Conservation (phyloP, 106 monocot species). For the Dendrobium officinale region DNA sequence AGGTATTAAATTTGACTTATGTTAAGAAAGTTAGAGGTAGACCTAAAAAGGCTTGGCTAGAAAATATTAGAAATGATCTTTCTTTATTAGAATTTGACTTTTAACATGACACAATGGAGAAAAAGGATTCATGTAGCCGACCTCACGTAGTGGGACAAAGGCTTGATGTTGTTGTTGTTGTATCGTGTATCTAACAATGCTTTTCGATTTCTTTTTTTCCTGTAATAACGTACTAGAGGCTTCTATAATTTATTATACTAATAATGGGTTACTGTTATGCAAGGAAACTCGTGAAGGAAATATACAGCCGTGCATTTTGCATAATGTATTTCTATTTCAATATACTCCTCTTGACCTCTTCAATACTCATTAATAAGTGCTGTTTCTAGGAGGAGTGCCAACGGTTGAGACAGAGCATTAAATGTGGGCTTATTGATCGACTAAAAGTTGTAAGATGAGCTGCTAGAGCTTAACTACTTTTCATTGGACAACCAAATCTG, state of each 20-base stretch:
- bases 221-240: background rate
- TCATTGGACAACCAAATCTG: background rate
- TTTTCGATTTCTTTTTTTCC: background rate
- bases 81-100: too few species aligned
- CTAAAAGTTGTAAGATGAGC: conserved; percentile 71
- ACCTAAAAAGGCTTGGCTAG: too few species aligned
- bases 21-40: too few species aligned
- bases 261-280: background rate
- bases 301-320: background rate
- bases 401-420: conserved; percentile 87
- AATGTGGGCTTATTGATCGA: conserved; percentile 63
- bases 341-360: background rate
- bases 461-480: background rate
- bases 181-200: too few species aligned
- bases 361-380: conserved; percentile 4
- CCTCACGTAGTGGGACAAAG: too few species aligned
- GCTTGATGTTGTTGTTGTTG: too few species aligned
- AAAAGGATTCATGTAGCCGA: too few species aligned
- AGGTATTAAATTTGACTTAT: too few species aligned
- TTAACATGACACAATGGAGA: too few species aligned
- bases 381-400: conserved; percentile 83
- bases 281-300: background rate
- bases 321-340: background rate
- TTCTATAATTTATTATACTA: background rate
- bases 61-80: too few species aligned